Evolutionary conservation across 257 asterid species (phyloP).

Genomic region (Solanum rostratum): DNA sequence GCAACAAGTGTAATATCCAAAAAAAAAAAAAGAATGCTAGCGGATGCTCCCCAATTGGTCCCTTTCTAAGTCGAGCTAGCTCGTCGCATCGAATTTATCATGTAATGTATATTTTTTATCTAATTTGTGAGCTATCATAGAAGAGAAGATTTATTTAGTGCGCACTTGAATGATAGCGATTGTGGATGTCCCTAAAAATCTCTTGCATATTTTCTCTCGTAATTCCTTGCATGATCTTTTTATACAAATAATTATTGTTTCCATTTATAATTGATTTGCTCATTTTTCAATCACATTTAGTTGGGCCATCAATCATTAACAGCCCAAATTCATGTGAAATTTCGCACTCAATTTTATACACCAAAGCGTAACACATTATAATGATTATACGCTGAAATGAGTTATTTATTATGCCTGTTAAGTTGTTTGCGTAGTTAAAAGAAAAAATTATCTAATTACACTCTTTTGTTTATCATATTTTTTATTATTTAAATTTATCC

Average conservation of each 20-base stretch:
- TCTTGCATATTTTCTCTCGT: not conserved
- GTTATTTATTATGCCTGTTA: no score
- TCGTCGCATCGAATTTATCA: fast-evolving
- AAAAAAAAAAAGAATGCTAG: not conserved
- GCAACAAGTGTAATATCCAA: not conserved
- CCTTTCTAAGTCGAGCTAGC: not conserved
- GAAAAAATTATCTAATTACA: no score
- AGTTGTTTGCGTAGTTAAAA: no score
- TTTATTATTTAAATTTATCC: no score
- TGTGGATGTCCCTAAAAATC: fast-evolving
- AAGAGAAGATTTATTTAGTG: not conserved
- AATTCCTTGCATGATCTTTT: not conserved
- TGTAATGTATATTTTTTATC: not conserved
- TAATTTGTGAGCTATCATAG: not conserved
- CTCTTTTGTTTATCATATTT: no score
- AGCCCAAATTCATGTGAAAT: not conserved
- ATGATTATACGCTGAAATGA: not conserved
- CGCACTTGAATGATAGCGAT: not conserved
- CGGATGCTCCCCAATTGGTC: not conserved
- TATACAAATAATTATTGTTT: not conserved
- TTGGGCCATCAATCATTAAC: not conserved
- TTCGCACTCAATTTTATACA: no score
- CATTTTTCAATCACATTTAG: not conserved
- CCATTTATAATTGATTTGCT: not conserved
- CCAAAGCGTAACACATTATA: not conserved